Base-by-base conservation (phyloP, 2,329 filamentous ascomycete species). In the Colletotrichum paranaense region DNA sequence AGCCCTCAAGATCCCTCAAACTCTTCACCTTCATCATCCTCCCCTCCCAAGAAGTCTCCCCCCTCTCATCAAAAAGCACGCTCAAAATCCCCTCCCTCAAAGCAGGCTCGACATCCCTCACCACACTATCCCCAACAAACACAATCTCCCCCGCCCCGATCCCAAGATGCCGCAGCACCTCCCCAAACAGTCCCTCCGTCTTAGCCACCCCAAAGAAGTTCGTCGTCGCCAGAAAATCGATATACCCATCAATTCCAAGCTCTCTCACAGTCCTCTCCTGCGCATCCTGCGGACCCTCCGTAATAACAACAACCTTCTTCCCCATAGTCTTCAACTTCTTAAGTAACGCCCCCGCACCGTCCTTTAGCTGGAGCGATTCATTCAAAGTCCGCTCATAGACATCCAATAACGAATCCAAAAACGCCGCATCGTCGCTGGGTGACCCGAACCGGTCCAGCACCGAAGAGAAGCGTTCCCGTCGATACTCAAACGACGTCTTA, bases 221-320 rank as follows among this genome's bases (percentile, higher is more conserved):
- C 3, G 80, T 80, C 0, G 80, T 82, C 4, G 78, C 78, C 0
- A 82, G 74, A n/a, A 79, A 78, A 55, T 82, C 78, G 11, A 82
- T 63, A 62, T 80, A 75, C 4, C 57, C 35, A 0, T 60, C 69
- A 11, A 82, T 76, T 1, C 78, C 78, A 0, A 85, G 77, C n/a
- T 79, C 75, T 16, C 76, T 59, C 1, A 86, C 55, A 0, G 86
- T 85, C 76, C 85, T 82, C 73, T 84, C 79, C 67, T 88, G 86
- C 2, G 85, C 82, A 76, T 88, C 86, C 52, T 84, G 81, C 0
- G 85, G 86, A 0, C 86, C 85, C 74, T 88, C 86, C 0, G 86
- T 87, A 1, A 88, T 80, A 22, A 88, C 75, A 0, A 81, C 79
- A 4, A 87, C 78, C n/a, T 80, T 84, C 74, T 85, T 84, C 0